Evolutionary conservation across 1,284 basidiomycete species (phyloP).

Genomic region (Wolfiporia cocos): DNA sequence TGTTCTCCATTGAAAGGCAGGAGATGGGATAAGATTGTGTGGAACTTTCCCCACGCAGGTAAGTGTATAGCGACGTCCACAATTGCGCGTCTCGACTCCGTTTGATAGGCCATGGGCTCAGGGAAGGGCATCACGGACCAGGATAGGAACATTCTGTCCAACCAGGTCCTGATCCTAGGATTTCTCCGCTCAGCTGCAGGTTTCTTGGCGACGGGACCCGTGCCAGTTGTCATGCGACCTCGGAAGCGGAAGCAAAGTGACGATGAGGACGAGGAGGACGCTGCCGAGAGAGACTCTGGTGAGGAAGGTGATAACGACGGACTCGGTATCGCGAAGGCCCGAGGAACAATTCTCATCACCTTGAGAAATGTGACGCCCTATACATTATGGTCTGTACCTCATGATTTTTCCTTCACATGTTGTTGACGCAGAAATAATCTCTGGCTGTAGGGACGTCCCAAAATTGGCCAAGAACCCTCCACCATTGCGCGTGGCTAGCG

Average conservation of each 20-base stretch:
- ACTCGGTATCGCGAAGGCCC: conserved; percentile 13
- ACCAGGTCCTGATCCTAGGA: conserved; percentile 83
- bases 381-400: conserved; percentile 78
- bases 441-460: conserved; percentile 59
- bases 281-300: conserved; percentile 8
- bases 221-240: conserved; percentile 35
- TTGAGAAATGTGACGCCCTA: conserved; percentile 87
- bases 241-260: conserved; percentile 43
- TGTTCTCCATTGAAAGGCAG: conserved; percentile 45
- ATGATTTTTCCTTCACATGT: neutral
- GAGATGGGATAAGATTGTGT: conserved; percentile 79
- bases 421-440: neutral
- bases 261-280: conserved; percentile 31
- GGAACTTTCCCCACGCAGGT: conserved; percentile 98
- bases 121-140: conserved; percentile 94
- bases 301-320: neutral
- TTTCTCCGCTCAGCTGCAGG: conserved; percentile 76
- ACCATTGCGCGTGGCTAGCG: conserved; percentile 35
- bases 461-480: conserved; percentile 75
- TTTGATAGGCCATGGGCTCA: conserved; percentile 6
- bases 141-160: conserved; percentile 88
- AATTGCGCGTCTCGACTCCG: too few relatives aligned
- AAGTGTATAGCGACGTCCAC: too few relatives aligned
- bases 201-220: conserved; percentile 55
- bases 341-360: conserved; percentile 81